Conservation (phyloP, 78 protist species). For the Bodo saltans region DNA sequence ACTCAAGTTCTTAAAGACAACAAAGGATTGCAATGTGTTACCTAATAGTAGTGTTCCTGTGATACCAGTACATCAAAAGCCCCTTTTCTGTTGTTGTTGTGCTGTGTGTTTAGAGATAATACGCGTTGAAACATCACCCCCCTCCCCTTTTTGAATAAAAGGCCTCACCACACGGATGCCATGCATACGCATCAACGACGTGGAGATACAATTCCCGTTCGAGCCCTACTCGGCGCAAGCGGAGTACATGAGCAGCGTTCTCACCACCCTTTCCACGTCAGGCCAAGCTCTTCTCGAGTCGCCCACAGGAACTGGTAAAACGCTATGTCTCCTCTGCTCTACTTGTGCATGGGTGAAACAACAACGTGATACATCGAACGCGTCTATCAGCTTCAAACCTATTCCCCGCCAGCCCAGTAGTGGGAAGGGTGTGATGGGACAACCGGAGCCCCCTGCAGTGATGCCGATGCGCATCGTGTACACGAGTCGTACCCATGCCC, state of each 20-base stretch:
- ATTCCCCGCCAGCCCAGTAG: too few relatives aligned
- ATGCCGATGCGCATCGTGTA: conserved; percentile 55
- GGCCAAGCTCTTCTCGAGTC: conserved; percentile 77
- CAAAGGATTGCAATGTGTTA: too few relatives aligned
- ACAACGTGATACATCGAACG: background rate
- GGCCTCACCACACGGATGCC: too few relatives aligned
- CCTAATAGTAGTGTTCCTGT: too few relatives aligned
- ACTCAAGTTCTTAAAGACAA: too few relatives aligned
- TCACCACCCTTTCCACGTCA: background rate
- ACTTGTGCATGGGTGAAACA: conserved; percentile 71
- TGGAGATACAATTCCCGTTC: conserved; percentile 31
- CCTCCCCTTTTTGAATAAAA: too few relatives aligned
- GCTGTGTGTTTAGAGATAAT: too few relatives aligned
- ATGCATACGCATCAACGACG: too few relatives aligned
- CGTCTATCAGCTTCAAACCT: background rate
- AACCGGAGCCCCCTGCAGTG: background rate
- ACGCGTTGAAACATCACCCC: too few relatives aligned
- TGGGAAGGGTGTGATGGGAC: too few relatives aligned
- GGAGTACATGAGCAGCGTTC: conserved; percentile 34
- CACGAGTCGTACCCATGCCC: conserved; percentile 92
- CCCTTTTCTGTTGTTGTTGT: too few relatives aligned
- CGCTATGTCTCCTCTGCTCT: conserved; percentile 86
- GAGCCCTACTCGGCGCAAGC: conserved; percentile 31
- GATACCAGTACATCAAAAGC: too few relatives aligned
- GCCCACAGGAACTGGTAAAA: conserved; percentile 97